Conservation (phyloP, 1,284 basidiomycete species). For the Coniophora puteana region DNA sequence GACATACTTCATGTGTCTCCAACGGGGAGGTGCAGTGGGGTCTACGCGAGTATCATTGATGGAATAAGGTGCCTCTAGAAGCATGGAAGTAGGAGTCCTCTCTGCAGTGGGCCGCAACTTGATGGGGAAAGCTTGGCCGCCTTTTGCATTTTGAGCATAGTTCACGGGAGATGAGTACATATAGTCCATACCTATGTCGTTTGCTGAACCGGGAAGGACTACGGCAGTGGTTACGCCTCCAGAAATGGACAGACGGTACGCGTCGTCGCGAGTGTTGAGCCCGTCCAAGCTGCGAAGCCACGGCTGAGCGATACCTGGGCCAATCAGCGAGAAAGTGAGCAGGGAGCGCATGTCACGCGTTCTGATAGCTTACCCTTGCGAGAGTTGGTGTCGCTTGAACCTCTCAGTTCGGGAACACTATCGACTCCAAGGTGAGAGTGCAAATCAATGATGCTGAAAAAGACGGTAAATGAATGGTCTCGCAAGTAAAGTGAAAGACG, state of each 20-base stretch:
- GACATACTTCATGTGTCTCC: conserved; percentile 47
- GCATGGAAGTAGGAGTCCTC: conserved; percentile 40
- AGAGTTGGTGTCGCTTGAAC: conserved; percentile 43
- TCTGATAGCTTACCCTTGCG: conserved; percentile 27
- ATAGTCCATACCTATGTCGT: conserved; percentile 46
- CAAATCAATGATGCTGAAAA: conserved; percentile 45
- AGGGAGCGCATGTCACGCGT: too few relatives aligned
- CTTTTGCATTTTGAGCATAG: conserved; percentile 26
- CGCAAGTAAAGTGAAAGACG: neutral
- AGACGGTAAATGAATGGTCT: conserved; percentile 4
- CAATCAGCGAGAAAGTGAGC: neutral
- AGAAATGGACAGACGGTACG: conserved; percentile 27
- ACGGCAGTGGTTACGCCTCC: conserved; percentile 68
- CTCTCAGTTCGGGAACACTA: conserved; percentile 41
- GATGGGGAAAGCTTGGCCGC: conserved; percentile 49
- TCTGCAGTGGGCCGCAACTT: conserved; percentile 48
- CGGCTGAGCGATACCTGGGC: conserved; percentile 26
- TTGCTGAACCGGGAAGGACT: conserved; percentile 57
- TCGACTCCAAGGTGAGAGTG: conserved; percentile 64
- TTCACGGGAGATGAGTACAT: neutral
- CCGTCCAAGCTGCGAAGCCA: conserved; percentile 30
- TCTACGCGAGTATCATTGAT: conserved; percentile 33
- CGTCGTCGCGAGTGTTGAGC: conserved; percentile 29
- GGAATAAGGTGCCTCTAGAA: conserved; percentile 46
- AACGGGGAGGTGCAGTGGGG: conserved; percentile 32